Evolutionary conservation across 129 eudicot genomes (phyloP), one percentile per base, ranked within the genome.

Genomic region (Silybum marianum): DNA sequence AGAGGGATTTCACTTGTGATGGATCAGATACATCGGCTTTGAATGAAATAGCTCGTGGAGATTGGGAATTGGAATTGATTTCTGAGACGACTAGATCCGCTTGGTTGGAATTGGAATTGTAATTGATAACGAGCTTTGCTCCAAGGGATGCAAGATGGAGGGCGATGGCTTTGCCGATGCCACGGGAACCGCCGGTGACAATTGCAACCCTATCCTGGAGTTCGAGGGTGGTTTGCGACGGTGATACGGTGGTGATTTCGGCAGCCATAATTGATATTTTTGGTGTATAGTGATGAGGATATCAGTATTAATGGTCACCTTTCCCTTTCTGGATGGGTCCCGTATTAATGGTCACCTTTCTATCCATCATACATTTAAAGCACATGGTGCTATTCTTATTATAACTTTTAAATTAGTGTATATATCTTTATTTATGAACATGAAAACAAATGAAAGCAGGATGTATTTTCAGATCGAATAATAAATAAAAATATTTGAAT

Each of bases 141-240:
- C 94, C 94, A 16, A 88, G 91, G 74, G 90, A 84, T 3, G 91
- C 85, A 1, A 90, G 86, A 69, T 88, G 94, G 51, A 86, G 80
- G 40, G 93, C 62, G 73, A 91, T 91, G 46, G 90, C 92, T 38
- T 78, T 69, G 72, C 97, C 97, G n/a, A 91, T 87, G 60, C 93
- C 97, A 12, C 91, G 90, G 16, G 91, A 91, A 60, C 82, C 89
- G 78, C 97, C 97, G 71, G 97, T 91, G 48, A 88, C 87, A 71
- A 90, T 88, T 21, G 94, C 91, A 2, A 90, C 87, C 6, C 94
- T 81, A 78, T 80, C 84, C 0, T 58, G 85, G 77, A 87, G 90
- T 12, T 80, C 81, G 40, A 38, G 86, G 48, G 73, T 40, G 78
- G 76, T 40, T 25, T 38, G 73, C 7, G 76, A 9, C 36, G 75